phyloP scores from a whole-genome alignment of 352 stramenopile species.

The Phytophthora pistaciae region DNA sequence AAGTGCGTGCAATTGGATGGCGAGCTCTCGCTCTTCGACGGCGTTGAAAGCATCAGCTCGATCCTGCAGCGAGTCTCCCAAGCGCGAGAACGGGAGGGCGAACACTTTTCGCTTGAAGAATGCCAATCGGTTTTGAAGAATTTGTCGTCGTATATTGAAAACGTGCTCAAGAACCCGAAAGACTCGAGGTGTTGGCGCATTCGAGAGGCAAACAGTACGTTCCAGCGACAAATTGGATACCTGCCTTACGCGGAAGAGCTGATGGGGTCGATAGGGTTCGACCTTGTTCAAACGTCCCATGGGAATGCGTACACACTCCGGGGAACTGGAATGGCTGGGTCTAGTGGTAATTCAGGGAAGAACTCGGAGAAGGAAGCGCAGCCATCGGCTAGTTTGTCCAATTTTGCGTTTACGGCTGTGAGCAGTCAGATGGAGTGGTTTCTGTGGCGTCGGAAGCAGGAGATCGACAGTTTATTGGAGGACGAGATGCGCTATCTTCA shows the following conservation, averaged over 20 bases:
- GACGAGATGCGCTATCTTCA: conserved; percentile 71
- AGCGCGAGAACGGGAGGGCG: conserved; percentile 32
- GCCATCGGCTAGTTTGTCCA: conserved; percentile 50
- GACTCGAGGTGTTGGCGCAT: conserved; percentile 77
- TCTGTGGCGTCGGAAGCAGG: conserved; percentile 75
- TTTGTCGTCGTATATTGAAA: conserved; percentile 59
- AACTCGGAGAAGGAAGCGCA: not conserved
- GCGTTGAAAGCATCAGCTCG: conserved; percentile 67
- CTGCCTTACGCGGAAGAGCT: conserved; percentile 55
- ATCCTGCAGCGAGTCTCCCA: conserved; percentile 60
- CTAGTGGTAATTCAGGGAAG: not conserved
- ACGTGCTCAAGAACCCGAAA: conserved; percentile 76
- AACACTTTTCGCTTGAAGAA: conserved; percentile 54
- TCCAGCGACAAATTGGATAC: conserved; percentile 71
- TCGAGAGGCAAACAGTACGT: conserved; percentile 62
- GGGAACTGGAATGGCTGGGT: conserved; percentile 42
- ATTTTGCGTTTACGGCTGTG: conserved; percentile 70
- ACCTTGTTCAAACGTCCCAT: conserved; percentile 48
- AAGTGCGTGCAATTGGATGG: conserved; percentile 64
- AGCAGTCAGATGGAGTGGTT: conserved; percentile 82
- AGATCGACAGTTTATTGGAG: conserved; percentile 66
- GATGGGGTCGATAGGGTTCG: conserved; percentile 74
- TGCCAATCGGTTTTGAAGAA: conserved; percentile 46
- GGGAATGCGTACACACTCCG: conserved; percentile 60
- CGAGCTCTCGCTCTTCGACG: conserved; percentile 65